Base-by-base conservation (phyloP, 805 yeast genomes). In the Cyberlindnera sargentensis region DNA sequence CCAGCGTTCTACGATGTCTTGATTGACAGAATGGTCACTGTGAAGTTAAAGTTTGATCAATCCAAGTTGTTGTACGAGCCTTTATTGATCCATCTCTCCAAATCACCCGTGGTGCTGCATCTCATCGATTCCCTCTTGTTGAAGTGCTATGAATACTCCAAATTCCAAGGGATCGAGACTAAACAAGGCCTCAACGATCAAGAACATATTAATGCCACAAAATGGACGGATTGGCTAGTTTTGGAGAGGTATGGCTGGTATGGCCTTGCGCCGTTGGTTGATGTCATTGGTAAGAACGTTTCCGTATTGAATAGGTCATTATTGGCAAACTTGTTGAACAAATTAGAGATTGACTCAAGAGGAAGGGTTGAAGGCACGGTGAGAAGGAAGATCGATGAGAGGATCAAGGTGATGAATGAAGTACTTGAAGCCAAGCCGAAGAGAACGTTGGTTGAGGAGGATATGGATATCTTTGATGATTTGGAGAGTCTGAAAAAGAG, bases 1-100 rank as follows among this genome's bases (percentile, higher is more conserved):
- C 34, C 27, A 5, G 5, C 34, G 52, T 8, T 47, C 65, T 10
- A 61, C 2, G 50, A 60, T 6, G 57, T 61, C 8, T 41, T 71
- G 40, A 37, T 65, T 5, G 65, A 66, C 38, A 62, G 66, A n/a
- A 46, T 72, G 20, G 52, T 67, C 2, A 61, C 50, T 48, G 48
- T 34, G 46, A 67, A 50, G 49, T 49, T 36, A 40, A 64, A 42
- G 8, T 56, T 46, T 42, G 57, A 52, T 1, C 53, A 49, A 11
- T 42, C 65, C 6, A 48, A 56, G 37, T 28, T 56, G 10, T 42
- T 69, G 8, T 69, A 63, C 49, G 61, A 50, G 28, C 64, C 66
- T 0, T 37, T 56, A 8, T n/a, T 57, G 32, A 44, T 45, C n/a
- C 41, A 25, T 50, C 25, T 27, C n/a, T 15, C n/a, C 9, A 31